Base-by-base conservation (phyloP, 2,329 filamentous ascomycete species). In the Fusarium compactum region DNA sequence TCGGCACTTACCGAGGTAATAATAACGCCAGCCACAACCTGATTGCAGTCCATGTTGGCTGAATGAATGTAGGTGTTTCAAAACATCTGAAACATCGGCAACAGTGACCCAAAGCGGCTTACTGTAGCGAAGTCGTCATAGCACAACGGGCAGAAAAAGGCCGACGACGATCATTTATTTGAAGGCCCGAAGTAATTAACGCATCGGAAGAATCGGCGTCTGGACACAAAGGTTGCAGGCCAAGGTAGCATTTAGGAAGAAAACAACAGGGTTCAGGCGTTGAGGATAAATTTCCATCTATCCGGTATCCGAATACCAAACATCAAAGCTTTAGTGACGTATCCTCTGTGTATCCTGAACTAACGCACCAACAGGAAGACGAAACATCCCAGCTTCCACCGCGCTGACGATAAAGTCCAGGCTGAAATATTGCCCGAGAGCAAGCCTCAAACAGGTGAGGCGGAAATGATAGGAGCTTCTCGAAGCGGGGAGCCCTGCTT, bases 401-500 rank as follows among this genome's bases (percentile, higher is more conserved):
- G 54, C 44, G 29, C 43, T 32, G 10, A 57, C 5, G 11, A 6
- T 7, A 22, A n/a, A 47, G n/a, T 8, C 6, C 14, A 15, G 18
- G 3, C 27, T 20, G 6, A 34, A 44, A 14, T 16, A 18, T 12
- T 30, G 62, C 29, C 41, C 61, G 15, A 53, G 48, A 32, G 14
- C 30, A 30, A 30, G 29, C 12, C 53, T 47, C 15, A 16, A 30
- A 8, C 20, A 43, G 61, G 62, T 25, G 44, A 44, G 24, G 54
- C 54, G 61, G 62, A 60, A 65, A 65, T 54, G 61, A 65, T 32
- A 29, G 41, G 60, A 52, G 9, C n/a, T 46, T 66, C 50, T 65
- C 20, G 55, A 66, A 66, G 55, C 20, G 15, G 52, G 22, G 40
- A 38, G 45, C 24, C 11, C 5, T 20, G 16, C 8, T 16, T 12